Evolutionary conservation across 305 asterid species (phyloP).

Genomic region (Nicotiana rustica): DNA sequence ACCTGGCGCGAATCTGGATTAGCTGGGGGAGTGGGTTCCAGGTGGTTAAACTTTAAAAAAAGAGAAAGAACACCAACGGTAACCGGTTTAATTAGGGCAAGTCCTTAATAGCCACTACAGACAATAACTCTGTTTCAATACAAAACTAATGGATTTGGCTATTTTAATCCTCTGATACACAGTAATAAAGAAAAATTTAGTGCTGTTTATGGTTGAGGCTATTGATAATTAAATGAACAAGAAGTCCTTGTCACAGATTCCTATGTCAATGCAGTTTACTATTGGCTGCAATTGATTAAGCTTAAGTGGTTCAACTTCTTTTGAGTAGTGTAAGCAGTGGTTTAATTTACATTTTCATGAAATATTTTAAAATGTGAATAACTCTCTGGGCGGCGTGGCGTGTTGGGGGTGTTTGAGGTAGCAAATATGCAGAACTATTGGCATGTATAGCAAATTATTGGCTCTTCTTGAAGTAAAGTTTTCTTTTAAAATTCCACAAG

Average conservation of each 20-base stretch:
- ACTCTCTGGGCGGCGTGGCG: background rate
- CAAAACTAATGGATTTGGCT: background rate
- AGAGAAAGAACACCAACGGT: too few species aligned
- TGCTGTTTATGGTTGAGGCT: conserved; percentile 1
- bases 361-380: conserved; percentile 2
- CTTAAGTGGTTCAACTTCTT: conserved; percentile 8
- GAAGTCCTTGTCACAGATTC: background rate
- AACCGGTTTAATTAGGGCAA: background rate
- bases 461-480: conserved; percentile 16
- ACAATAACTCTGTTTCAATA: background rate
- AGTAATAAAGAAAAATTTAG: background rate
- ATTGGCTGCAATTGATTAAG: conserved; percentile 14
- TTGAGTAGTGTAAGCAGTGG: conserved; percentile 19
- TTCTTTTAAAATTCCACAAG: background rate
- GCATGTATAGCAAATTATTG: background rate
- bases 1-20: too few species aligned
- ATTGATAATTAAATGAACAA: background rate
- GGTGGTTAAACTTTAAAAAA: too few species aligned
- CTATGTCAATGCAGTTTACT: background rate
- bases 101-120: background rate
- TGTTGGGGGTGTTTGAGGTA: background rate
- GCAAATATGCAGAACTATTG: conserved; percentile 20
- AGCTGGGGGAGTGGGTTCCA: too few species aligned
- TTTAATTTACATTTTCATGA: conserved; percentile 6
- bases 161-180: background rate